phyloP scores from a whole-genome alignment of 371 early-diverging fungal genomes.

The Ordospora colligata region DNA sequence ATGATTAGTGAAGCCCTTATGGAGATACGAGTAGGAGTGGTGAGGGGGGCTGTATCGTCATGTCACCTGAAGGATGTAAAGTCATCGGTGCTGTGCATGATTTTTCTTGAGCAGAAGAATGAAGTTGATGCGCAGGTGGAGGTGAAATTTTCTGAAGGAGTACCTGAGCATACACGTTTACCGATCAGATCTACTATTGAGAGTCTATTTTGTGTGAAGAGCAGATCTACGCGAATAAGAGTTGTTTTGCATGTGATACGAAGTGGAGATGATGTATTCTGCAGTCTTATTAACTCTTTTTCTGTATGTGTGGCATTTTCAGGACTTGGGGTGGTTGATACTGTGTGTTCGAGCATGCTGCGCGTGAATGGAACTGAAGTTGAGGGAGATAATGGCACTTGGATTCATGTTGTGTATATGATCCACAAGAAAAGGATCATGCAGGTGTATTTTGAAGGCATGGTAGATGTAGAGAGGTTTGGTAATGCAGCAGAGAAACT shows the following conservation, averaged over 20 bases:
- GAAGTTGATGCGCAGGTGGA: slow-evolving; percentile 1
- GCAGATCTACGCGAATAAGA: not conserved
- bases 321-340: not conserved
- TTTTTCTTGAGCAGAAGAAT: slow-evolving; percentile 6
- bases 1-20: not conserved
- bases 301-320: not conserved
- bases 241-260: not conserved
- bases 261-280: not conserved
- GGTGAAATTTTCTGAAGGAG: not conserved
- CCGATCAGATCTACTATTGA: not conserved
- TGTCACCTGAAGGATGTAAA: not conserved
- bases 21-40: not conserved
- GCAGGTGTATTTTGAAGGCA: not conserved
- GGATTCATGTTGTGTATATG: not conserved
- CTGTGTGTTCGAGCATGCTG: not conserved
- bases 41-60: not conserved
- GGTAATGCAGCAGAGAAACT: not conserved
- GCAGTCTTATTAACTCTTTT: slow-evolving; percentile 5
- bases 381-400: too few relatives aligned
- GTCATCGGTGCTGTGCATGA: slow-evolving; percentile 4
- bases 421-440: not conserved
- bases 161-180: not conserved
- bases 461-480: not conserved
- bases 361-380: not conserved
- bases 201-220: not conserved